phyloP scores from a whole-genome alignment of 768 basidiomycete genomes.

The Boletus barrowsii region DNA sequence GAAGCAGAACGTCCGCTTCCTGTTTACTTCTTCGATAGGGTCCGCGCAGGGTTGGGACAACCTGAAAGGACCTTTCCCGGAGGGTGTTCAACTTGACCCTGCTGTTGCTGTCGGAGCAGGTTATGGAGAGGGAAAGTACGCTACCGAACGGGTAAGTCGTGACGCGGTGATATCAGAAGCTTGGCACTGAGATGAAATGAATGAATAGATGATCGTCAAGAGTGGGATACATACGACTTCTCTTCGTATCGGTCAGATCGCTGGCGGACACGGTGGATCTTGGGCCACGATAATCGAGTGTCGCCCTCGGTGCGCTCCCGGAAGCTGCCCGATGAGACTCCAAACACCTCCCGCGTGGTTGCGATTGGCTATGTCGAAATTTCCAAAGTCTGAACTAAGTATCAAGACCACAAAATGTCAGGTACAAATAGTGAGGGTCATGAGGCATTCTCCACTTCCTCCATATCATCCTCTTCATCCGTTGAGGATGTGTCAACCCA shows the following conservation, averaged over 20 bases:
- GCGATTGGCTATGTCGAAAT: no score
- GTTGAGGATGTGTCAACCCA: no score
- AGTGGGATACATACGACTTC: conserved; percentile 27
- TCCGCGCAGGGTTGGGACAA: conserved; percentile 24
- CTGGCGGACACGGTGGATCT: conserved; percentile 38
- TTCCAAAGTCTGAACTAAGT: no score
- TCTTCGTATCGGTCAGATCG: conserved; percentile 35
- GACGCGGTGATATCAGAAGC: neutral
- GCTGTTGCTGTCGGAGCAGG: conserved; percentile 31
- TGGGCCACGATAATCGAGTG: conserved; percentile 39
- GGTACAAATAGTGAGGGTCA: no score
- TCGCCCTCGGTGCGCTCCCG: conserved; percentile 27
- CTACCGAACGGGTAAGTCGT: conserved; percentile 31
- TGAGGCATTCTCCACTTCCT: no score
- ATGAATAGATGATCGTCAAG: conserved; percentile 21
- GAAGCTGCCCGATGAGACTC: conserved; percentile 14
- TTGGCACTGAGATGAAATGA: neutral
- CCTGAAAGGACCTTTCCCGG: conserved; percentile 32
- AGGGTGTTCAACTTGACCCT: conserved; percentile 32
- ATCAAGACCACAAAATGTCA: no score
- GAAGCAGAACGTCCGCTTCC: conserved; percentile 10
- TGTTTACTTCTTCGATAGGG: conserved; percentile 28
- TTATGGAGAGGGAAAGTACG: conserved; percentile 39
- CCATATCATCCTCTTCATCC: no score
- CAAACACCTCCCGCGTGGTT: no score